Conservation (phyloP, 139 green algal genomes). For the Chlorella sorokiniana region DNA sequence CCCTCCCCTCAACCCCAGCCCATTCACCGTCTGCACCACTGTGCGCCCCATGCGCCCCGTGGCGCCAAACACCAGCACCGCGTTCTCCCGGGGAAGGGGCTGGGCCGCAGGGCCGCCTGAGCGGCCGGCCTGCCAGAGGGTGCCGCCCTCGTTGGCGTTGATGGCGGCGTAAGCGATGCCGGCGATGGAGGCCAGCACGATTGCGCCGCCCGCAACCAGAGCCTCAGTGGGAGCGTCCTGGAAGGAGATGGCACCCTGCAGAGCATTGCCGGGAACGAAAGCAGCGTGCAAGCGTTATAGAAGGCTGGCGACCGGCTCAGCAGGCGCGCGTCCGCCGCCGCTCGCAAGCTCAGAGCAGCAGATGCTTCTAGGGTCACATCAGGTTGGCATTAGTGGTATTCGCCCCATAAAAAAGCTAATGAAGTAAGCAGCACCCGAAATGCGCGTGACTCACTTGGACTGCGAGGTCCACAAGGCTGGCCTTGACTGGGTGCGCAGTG, state of each 20-base stretch:
- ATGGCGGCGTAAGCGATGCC: conserved; percentile 10
- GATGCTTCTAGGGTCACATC: no score
- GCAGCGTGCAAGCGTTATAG: neutral
- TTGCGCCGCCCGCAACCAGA: conserved; percentile 1
- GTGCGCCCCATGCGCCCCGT: conserved; percentile 68
- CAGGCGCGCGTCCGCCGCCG: no score
- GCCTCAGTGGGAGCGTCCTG: neutral
- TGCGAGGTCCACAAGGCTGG: neutral
- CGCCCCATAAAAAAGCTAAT: no score
- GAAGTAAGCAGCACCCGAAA: no score
- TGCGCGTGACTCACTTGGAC: neutral
- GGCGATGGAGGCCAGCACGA: neutral
- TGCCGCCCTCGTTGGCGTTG: neutral
- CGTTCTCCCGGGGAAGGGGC: conserved; percentile 57
- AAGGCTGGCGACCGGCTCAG: no score
- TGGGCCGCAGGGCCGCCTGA: neutral
- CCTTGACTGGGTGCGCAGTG: neutral
- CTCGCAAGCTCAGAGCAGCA: no score
- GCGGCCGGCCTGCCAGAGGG: neutral
- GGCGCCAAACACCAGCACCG: conserved; percentile 84
- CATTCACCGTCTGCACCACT: conserved; percentile 65
- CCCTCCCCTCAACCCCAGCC: no score
- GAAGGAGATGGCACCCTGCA: neutral
- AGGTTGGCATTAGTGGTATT: no score
- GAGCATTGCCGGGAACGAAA: neutral